These are phyloP conservation scores for Ophiostoma tasmaniense DNA, from an alignment of 2,329 filamentous ascomycete species.

Conservation along the genomic window DNA sequence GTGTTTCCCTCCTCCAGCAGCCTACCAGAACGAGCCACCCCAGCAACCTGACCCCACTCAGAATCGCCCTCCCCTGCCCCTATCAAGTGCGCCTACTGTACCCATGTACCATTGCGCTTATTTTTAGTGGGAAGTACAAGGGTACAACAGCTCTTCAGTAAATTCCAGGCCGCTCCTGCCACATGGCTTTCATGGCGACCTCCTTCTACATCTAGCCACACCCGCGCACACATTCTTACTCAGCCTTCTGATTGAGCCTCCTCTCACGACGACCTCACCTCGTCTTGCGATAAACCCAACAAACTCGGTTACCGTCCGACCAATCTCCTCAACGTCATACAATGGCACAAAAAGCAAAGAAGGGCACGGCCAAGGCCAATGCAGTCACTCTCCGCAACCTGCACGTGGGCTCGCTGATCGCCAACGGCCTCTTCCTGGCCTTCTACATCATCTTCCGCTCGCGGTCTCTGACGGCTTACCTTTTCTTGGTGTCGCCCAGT, in stretches of 20 bases:
- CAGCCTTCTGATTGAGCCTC: background rate
- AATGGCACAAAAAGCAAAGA: slow-evolving; percentile 57
- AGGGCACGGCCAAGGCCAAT: slow-evolving; percentile 69
- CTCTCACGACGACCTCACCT: background rate
- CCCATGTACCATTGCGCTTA: background rate
- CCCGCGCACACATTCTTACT: background rate
- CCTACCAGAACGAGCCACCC: slow-evolving; percentile 33
- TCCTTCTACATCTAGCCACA: background rate
- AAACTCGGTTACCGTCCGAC: background rate
- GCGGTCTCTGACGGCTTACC: slow-evolving; percentile 60
- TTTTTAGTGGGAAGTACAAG: background rate
- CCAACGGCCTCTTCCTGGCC: slow-evolving; percentile 69
- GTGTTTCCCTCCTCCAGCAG: slow-evolving; percentile 20
- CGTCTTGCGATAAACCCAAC: background rate
- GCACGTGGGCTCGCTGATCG: slow-evolving; percentile 62
- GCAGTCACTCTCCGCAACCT: slow-evolving; percentile 67
- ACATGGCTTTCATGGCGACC: background rate
- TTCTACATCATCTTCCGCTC: slow-evolving; percentile 58
- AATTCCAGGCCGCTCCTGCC: background rate
- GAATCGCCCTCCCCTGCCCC: slow-evolving; percentile 11
- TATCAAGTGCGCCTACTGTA: background rate
- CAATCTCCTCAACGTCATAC: background rate
- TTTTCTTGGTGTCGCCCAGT: slow-evolving; percentile 63
- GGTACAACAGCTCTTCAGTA: background rate
- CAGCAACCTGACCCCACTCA: slow-evolving; percentile 21